Evolutionary conservation across 306 rosid genomes (phyloP), one percentile per base, ranked within the genome.

Genomic region (Gillenia trifoliata): DNA sequence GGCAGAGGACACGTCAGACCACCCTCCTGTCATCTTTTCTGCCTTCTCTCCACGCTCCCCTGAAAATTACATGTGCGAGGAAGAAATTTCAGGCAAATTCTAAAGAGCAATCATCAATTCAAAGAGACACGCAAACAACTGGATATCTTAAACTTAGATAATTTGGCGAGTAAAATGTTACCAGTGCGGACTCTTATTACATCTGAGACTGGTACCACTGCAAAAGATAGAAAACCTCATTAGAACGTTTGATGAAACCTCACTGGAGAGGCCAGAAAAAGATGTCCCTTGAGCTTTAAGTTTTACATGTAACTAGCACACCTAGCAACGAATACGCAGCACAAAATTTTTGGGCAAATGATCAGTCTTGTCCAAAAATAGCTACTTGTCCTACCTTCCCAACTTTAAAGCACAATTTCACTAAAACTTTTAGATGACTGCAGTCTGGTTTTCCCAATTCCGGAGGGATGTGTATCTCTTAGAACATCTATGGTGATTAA

Each of bases 111-210:
- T 45, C 73, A 66, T 50, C 43, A 13, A 25, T 33, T 19, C 8
- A 30, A 43, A 31, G 50, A 23, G 52, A 66, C 63, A 66, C 65
- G 23, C 17, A 43, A 16, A 72, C 52, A 29, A 25, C 66, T 47
- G 49, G 72, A 72, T 60, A 67, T 43, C 55, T 26, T 67, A 23
- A 17, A 50, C 20, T 47, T 72, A 50, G 59, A 74, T 43, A 64
- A 71, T 23, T 79, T 71, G 23, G 8, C 17, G 45, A 22, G 73
- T 30, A 84, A 76, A 62, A 61, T 3, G 45, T 75, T 88, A 93
- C 98, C 98, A 28, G 96, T 91, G 43, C 98, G 97, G 76, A 93
- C 67, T 89, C 98, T 88, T 47, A 89, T 86, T 25, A 89, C 86
- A 56, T 93, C 97, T 16, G 94, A 67, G 30, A 93, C 88, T 1